Evolutionary conservation across 768 basidiomycete genomes (phyloP), one percentile per base, ranked within the genome.

Genomic region (Russula dissimulans): DNA sequence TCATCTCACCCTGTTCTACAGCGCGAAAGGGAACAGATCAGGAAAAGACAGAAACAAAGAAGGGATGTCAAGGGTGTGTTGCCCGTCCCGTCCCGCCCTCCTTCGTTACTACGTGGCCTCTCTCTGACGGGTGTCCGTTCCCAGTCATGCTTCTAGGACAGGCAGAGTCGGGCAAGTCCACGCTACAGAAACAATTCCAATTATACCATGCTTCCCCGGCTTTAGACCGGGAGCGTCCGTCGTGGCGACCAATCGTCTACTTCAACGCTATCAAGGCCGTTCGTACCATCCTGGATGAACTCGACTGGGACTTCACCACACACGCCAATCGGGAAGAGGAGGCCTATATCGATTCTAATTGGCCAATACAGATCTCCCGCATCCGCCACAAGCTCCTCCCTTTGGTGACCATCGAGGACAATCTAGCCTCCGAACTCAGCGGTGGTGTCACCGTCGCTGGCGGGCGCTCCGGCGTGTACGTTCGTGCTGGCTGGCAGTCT

Each of bases 181-280:
- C 90, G 3, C 77, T 91, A 12, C 87, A 86, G 68, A 91, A 91
- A 68, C 89, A 91, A 70, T 89, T 91, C 67, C 88, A 91, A 68
- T 77, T 91, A 0, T 86, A 84, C 72, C 89, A 90, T 67, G 84
- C 88, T 8, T 83, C 71, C 8, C 65, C 67, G 51, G 68, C 70
- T 29, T 67, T 77, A 53, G 76, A 77, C 60, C 63, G 65, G 31
- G 76, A 78, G 62, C 72, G 74, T 9, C 71, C 74, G 5, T 70
- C 72, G 32, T 78, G 77, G 77, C 71, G 75, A 26, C 75, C 75
- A 31, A 74, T 78, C 64, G 76, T 78, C 61, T 76, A 75, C 67
- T 74, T 77, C 68, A 78, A 78, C 67, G 68, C 77, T 65, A 81
- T 92, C 53, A 64, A 59, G 64, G 59, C 63, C 52, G 65, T 54